Percentiles rank a stretch among this genome's conserved stretches.
These are phyloP conservation scores for Musa balbisiana DNA, from an alignment of 202 grass and related monocot species.

Conservation along the genomic window DNA sequence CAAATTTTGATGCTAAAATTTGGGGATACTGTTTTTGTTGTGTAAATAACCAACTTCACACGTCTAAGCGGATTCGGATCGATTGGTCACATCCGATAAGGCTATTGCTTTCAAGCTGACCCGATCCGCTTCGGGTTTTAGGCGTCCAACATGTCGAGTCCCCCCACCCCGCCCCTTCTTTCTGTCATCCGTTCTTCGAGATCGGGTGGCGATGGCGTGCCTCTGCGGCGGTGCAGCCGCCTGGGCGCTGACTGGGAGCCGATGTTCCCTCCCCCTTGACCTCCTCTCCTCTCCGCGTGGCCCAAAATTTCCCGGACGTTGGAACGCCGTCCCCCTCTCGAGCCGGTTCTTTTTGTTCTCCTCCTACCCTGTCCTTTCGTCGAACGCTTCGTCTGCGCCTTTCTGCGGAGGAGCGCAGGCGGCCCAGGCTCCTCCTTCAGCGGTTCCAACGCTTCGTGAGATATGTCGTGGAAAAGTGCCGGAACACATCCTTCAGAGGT, in stretches of 20 bases:
- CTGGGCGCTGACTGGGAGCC: neutral
- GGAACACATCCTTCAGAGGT: conserved; percentile 58
- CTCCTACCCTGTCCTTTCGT: neutral
- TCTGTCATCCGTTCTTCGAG: neutral
- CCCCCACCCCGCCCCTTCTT: neutral
- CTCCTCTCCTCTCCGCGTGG: neutral
- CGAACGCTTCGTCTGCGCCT: neutral
- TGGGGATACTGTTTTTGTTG: too few species aligned
- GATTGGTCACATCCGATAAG: too few species aligned
- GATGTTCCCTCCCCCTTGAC: neutral
- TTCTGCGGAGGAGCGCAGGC: neutral
- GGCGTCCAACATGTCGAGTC: neutral
- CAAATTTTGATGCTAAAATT: too few species aligned
- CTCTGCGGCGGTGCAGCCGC: neutral
- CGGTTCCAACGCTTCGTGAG: conserved; percentile 44
- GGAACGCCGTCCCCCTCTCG: neutral
- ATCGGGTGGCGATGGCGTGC: neutral
- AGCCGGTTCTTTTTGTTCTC: neutral
- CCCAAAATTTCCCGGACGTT: neutral
- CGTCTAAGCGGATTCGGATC: too few species aligned
- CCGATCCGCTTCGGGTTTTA: too few species aligned
- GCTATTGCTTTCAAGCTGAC: too few species aligned
- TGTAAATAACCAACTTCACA: too few species aligned
- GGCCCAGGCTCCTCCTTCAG: neutral
- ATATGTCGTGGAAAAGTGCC: conserved; percentile 58